Conservation (phyloP, 352 stramenopile genomes). For the Pythium phragmitis region DNA sequence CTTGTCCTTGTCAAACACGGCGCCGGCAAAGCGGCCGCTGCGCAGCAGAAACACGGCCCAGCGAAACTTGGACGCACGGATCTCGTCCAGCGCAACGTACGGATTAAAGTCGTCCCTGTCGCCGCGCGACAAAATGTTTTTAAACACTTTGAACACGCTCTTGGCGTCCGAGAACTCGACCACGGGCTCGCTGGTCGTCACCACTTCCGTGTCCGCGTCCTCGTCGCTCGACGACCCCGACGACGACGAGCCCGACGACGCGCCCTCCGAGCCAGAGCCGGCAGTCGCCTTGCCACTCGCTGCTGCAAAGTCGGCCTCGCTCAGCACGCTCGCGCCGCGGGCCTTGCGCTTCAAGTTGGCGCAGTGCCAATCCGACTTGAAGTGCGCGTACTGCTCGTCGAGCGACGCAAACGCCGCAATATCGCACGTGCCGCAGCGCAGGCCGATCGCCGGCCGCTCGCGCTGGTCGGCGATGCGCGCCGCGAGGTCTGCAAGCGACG, state of each 20-base stretch:
- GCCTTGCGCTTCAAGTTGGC: slow-evolving; percentile 79
- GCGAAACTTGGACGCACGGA: slow-evolving; percentile 56
- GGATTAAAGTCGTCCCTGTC: slow-evolving; percentile 61
- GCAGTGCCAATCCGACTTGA: slow-evolving; percentile 82
- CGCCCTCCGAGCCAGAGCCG: slow-evolving; percentile 30
- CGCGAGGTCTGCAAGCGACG: slow-evolving; percentile 28
- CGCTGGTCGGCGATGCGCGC: slow-evolving; percentile 37
- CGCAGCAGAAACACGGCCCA: slow-evolving; percentile 90
- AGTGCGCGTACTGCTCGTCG: slow-evolving; percentile 83
- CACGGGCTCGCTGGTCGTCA: slow-evolving; percentile 61
- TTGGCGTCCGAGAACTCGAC: slow-evolving; percentile 75
- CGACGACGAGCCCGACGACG: slow-evolving; percentile 45
- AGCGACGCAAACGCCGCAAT: slow-evolving; percentile 63
- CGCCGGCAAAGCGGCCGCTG: slow-evolving; percentile 90
- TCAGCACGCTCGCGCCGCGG: slow-evolving; percentile 46
- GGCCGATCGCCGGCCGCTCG: slow-evolving; percentile 38
- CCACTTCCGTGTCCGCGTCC: slow-evolving; percentile 34
- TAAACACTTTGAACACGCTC: slow-evolving; percentile 82
- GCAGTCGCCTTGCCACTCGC: slow-evolving; percentile 15
- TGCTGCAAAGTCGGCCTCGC: slow-evolving; percentile 36
- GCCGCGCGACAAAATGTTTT: slow-evolving; percentile 53
- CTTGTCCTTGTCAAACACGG: slow-evolving; percentile 87
- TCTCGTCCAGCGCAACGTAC: slow-evolving; percentile 46
- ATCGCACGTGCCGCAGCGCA: slow-evolving; percentile 79
- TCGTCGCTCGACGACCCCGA: slow-evolving; percentile 33